Evolutionary conservation across 306 rosid species (phyloP).

Genomic region (Castanea sativa): DNA sequence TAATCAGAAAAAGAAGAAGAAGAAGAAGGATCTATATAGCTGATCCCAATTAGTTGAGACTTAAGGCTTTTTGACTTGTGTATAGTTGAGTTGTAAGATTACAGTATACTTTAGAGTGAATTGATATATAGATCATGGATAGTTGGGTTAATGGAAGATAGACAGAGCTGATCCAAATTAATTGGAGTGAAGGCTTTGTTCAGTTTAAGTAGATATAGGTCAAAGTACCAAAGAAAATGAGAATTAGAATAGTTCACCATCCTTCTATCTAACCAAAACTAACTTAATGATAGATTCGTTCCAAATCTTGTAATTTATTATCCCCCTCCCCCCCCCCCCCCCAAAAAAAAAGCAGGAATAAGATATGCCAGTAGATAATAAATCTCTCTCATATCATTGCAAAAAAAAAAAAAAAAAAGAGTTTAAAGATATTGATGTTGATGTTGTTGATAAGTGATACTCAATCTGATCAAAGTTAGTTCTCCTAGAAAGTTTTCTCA

Average conservation of each 20-base stretch:
- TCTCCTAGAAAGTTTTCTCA: background rate
- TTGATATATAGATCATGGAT: background rate
- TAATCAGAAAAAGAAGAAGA: background rate
- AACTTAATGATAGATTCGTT: background rate
- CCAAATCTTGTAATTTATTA: background rate
- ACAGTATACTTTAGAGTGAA: background rate
- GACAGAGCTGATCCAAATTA: background rate
- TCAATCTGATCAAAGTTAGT: background rate
- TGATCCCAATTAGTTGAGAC: background rate
- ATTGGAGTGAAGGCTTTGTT: background rate
- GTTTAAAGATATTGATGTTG: too few relatives aligned
- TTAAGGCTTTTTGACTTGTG: background rate
- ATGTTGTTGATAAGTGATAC: too few relatives aligned
- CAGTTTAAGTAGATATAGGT: background rate
- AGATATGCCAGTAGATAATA: background rate
- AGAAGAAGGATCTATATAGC: background rate
- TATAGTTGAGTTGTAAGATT: background rate
- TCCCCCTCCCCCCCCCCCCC: background rate
- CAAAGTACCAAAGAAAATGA: background rate
- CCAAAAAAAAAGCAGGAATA: background rate
- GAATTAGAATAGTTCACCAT: background rate
- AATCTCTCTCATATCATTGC: background rate
- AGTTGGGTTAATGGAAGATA: background rate
- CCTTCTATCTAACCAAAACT: conserved; percentile 9
- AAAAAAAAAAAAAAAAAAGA: background rate